phyloP scores from a whole-genome alignment of 2,329 filamentous ascomycete genomes.

The Phialophora chinensis region DNA sequence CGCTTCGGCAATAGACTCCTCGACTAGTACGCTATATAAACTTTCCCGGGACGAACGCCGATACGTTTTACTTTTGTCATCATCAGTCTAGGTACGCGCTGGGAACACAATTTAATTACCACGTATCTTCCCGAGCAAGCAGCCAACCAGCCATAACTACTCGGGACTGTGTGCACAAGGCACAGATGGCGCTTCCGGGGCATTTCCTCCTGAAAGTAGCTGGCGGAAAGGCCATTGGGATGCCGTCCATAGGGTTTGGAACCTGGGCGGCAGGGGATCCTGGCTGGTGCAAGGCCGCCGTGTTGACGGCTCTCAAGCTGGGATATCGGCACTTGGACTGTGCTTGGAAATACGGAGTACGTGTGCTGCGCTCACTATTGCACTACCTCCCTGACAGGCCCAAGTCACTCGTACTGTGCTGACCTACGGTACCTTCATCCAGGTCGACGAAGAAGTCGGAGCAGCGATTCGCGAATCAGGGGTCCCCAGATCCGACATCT shows the following conservation, averaged over 20 bases:
- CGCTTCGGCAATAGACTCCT: too few relatives aligned
- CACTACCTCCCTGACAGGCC: background rate
- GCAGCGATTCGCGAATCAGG: slow-evolving; percentile 59
- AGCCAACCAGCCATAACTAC: background rate
- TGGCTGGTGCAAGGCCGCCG: slow-evolving; percentile 44
- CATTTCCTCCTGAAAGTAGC: slow-evolving; percentile 53
- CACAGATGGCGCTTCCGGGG: slow-evolving; percentile 44
- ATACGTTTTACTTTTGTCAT: too few relatives aligned
- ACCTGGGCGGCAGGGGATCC: slow-evolving; percentile 35
- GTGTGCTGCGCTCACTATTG: background rate
- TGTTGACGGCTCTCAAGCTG: slow-evolving; percentile 55
- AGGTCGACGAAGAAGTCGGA: slow-evolving; percentile 61
- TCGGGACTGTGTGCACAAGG: background rate
- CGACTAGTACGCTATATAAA: too few relatives aligned
- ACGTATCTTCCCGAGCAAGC: too few relatives aligned
- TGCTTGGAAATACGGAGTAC: slow-evolving; percentile 58
- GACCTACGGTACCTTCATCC: background rate
- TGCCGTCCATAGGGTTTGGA: slow-evolving; percentile 42
- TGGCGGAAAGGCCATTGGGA: slow-evolving; percentile 47
- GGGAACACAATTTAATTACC: too few relatives aligned
- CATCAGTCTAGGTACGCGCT: too few relatives aligned
- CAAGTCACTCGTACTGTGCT: background rate
- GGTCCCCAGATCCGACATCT: slow-evolving; percentile 58
- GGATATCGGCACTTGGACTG: slow-evolving; percentile 64
- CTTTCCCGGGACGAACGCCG: too few relatives aligned